A percentile compares a stretch with the other conserved stretches of the same genome.
phyloP scores from a whole-genome alignment of 768 basidiomycete species.

The Tricholoma hemisulphureum region DNA sequence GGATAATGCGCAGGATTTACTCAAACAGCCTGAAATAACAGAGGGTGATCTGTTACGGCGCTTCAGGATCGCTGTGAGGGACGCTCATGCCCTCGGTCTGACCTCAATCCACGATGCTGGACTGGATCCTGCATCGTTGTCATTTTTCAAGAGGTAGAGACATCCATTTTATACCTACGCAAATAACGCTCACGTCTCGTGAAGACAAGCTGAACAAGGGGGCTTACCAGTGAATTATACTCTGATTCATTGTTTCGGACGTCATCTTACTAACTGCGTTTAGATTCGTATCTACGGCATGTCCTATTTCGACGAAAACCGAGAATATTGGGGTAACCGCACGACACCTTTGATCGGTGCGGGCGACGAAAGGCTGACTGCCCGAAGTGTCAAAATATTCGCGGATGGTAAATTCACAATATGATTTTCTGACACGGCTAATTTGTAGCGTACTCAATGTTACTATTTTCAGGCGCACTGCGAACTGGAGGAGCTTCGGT shows the following conservation, averaged over 20 bases:
- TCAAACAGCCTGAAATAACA: slow-evolving; percentile 62
- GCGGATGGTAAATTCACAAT: slow-evolving; percentile 52
- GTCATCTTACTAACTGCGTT: not conserved
- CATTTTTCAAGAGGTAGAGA: slow-evolving; percentile 68
- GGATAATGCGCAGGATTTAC: slow-evolving; percentile 83
- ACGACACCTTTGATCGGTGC: slow-evolving; percentile 53
- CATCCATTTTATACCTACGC: not conserved
- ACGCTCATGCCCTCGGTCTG: slow-evolving; percentile 70
- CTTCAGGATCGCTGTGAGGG: slow-evolving; percentile 60
- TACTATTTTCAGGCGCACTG: slow-evolving; percentile 59
- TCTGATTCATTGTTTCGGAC: slow-evolving; percentile 8
- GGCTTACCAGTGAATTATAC: slow-evolving; percentile 55
- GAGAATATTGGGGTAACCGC: slow-evolving; percentile 72
- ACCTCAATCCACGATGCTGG: slow-evolving; percentile 89
- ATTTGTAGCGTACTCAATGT: slow-evolving; percentile 2
- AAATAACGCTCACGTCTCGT: slow-evolving; percentile 9
- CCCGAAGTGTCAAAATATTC: slow-evolving; percentile 80
- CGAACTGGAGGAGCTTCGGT: slow-evolving; percentile 90
- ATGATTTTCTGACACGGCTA: slow-evolving; percentile 1
- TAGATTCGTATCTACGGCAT: slow-evolving; percentile 79
- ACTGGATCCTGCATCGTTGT: slow-evolving; percentile 62
- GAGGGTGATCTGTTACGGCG: slow-evolving; percentile 59
- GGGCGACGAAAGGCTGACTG: slow-evolving; percentile 61
- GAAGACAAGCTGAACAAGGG: slow-evolving; percentile 59
- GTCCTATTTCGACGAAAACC: slow-evolving; percentile 66